Conservation (phyloP, 2,329 filamentous ascomycete genomes). For the Ceratocystis cubensis region DNA sequence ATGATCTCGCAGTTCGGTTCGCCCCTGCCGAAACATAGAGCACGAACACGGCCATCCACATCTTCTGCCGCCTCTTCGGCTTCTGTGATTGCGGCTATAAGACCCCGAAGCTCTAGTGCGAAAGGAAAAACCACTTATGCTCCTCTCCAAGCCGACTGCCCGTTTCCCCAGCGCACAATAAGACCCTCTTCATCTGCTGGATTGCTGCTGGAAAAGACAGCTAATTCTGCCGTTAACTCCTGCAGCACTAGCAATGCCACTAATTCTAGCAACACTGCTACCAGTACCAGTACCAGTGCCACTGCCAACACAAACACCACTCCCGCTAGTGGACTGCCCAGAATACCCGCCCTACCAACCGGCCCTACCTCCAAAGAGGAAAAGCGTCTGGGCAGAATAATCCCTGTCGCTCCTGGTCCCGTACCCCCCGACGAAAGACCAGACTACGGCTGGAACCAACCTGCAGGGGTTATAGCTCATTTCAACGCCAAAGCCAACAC, state of each 20-base stretch:
- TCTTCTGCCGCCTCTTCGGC: background rate
- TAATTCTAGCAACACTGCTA: background rate
- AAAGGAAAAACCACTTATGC: conserved; percentile 15
- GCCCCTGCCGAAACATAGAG: background rate
- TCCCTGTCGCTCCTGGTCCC: conserved; percentile 14
- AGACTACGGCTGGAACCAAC: conserved; percentile 20
- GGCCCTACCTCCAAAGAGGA: conserved; percentile 9
- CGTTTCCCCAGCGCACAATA: background rate
- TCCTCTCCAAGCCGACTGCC: conserved; percentile 10
- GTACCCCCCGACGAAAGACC: conserved; percentile 18
- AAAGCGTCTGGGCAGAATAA: conserved; percentile 14
- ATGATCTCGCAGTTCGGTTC: conserved; percentile 1
- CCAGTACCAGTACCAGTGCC: background rate
- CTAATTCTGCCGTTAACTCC: background rate
- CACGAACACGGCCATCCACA: background rate
- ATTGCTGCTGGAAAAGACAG: background rate
- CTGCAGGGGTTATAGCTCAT: conserved; percentile 7
- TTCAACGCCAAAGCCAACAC: background rate
- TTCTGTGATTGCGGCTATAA: background rate
- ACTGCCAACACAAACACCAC: background rate
- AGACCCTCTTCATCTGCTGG: conserved; percentile 11
- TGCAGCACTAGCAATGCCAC: background rate
- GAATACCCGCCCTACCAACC: conserved; percentile 1
- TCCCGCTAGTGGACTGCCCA: background rate
- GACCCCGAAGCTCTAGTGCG: conserved; percentile 1